Base-by-base conservation (phyloP, 2,329 filamentous ascomycete genomes). In the Hawksworthiomyces lignivorus region DNA sequence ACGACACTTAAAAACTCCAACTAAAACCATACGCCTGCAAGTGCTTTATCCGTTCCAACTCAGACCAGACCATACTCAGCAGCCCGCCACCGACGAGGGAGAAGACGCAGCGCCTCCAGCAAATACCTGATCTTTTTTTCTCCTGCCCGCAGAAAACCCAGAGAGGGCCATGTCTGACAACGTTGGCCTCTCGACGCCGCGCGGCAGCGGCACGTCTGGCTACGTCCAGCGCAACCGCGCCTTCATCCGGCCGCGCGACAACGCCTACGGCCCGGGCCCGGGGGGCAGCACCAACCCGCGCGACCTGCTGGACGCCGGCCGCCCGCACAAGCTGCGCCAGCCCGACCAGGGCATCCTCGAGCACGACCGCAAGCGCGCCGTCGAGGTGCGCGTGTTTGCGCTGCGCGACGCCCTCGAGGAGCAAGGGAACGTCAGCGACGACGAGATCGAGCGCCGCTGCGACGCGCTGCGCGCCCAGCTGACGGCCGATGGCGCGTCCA, bases 151-250 rank as follows among this genome's bases (percentile, higher is more conserved):
- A n/a, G n/a, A n/a, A n/a, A n/a, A n/a, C n/a, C n/a, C n/a, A n/a
- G n/a, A n/a, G n/a, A n/a, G n/a, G n/a, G 39, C 30, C 12, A 97
- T 97, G 92, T 92, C 89, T 47, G 88, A 92, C 52, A 98, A 98
- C 68, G 92, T 98, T 57, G 94, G 92, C 44, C 87, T 98, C 55
- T 81, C 84, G 44, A 98, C 92, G 5, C 92, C 92, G 4, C 83
- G 92, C 56, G 92, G 92, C 52, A 94, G 86, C 59, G 92, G 92
- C 36, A 98, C 92, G 44, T 97, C 90, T 1, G 92, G 92, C 59
- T 97, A 97, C 62, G 90, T 98, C 43, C 90, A 97, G 66, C 87
- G 88, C 63, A 98, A 97, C 68, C 79, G 88, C 27, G 92, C 92
- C 15, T 82, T 90, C 59, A 80, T 96, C 54, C 80, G 76, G 58